A percentile compares a stretch with the other conserved stretches of the same genome.
Evolutionary conservation across 2,329 filamentous ascomycete genomes (phyloP).

Genomic region (Botryosphaeria dothidea): DNA sequence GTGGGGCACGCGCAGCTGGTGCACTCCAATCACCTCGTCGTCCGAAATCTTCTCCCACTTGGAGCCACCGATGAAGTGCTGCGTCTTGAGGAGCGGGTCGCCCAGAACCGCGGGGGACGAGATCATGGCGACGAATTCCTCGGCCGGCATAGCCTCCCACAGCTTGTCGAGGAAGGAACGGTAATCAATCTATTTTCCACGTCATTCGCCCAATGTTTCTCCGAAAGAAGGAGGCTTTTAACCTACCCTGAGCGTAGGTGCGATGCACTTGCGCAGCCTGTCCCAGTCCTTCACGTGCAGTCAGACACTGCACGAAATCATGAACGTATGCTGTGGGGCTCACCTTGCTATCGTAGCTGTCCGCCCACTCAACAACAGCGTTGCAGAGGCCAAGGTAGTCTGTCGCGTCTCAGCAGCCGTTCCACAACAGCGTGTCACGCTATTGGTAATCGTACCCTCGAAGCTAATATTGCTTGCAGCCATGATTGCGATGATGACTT

Average conservation of each 20-base stretch:
- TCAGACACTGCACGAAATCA: neutral
- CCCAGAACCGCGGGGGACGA: slow-evolving; percentile 56
- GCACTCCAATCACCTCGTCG: slow-evolving; percentile 53
- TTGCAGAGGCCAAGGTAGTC: slow-evolving; percentile 20
- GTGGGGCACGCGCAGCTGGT: slow-evolving; percentile 61
- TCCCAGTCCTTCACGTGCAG: slow-evolving; percentile 54
- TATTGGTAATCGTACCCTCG: slow-evolving; percentile 20
- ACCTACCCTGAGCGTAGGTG: slow-evolving; percentile 53
- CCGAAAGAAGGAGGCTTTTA: neutral
- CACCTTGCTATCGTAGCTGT: slow-evolving; percentile 65
- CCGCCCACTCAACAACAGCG: slow-evolving; percentile 54
- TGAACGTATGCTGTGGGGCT: neutral
- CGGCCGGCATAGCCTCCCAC: slow-evolving; percentile 59
- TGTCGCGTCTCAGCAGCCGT: neutral
- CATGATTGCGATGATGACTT: slow-evolving; percentile 18
- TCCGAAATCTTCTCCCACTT: slow-evolving; percentile 53
- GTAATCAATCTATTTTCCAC: slow-evolving; percentile 65
- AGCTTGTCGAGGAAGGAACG: slow-evolving; percentile 55
- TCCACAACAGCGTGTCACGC: neutral
- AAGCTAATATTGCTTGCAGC: slow-evolving; percentile 23
- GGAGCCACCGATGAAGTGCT: slow-evolving; percentile 58
- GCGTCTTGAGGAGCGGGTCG: slow-evolving; percentile 55
- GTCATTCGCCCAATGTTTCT: slow-evolving; percentile 13
- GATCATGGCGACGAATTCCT: slow-evolving; percentile 55
- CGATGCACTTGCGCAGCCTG: slow-evolving; percentile 61